Base-by-base conservation (phyloP, 768 basidiomycete species). In the Tubosaeta sp. region DNA sequence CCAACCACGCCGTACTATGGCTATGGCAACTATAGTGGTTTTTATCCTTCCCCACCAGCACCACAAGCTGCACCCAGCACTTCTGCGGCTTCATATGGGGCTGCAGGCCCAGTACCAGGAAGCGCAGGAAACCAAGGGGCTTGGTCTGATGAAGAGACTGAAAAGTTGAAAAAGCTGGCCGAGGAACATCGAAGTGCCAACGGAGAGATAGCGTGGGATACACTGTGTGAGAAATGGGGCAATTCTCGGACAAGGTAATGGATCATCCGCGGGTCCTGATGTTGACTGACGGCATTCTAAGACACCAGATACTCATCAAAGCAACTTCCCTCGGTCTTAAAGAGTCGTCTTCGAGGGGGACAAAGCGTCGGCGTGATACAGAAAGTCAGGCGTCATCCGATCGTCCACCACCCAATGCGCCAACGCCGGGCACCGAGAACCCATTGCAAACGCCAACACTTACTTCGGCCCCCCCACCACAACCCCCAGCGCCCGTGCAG, bases 221-320 rank as follows among this genome's bases (percentile, higher is more conserved):
- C 83, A 72, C 77, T 91, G 22, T 81, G 84, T 46, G 74, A 74
- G 45, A 80, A 86, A 59, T 91, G 86, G 83, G 89, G 89, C 5
- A 78, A 77, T 55, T 80, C 80, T 35, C 76, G 89, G 49, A 84
- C 89, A 50, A 82, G 86, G 89, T 87, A 56, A 44, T 22, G 71
- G 71, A 27, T 42, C 25, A 1, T 51, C 49, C 39, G 29, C 6
- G 4, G 11, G 34, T 42, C 13, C 16, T 3, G 39, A 12, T 19
- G 5, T 43, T 43, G 7, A n/a, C 50, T 65, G 47, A 65, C 43
- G 27, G 17, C 32, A 43, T 26, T 33, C 1, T 19, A 48, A 91
- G 89, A 62, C 88, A 90, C 59, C 89, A 92, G 65, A 90, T 91
- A 50, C 71, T 91, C 32, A 80, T 90, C 54, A 91, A 89, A 68